Evolutionary conservation across 371 early-diverging fungal species (phyloP), one percentile per base, ranked within the genome.

Genomic region (Haplosporangium sp.): DNA sequence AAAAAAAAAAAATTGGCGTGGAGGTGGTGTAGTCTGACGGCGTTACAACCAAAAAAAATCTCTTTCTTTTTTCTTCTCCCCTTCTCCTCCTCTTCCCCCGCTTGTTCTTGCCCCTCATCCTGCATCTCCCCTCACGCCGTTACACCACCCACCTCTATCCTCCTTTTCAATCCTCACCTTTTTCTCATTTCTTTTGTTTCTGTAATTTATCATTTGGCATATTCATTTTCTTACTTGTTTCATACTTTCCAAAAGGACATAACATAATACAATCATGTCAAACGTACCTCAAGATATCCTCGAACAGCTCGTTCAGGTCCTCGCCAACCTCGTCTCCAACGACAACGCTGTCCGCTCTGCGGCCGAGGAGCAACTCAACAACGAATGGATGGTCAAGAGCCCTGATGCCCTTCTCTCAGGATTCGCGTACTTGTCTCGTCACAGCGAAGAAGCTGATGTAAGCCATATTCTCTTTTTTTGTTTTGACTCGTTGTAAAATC

Each of bases 291-390:
- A 86, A 63, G 90, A 90, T 55, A 80, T 86, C 51, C 82, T 89
- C 66, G 79, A 83, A 64, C 90, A 90, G 79, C 81, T 90, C 57
- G 81, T 86, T 51, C 85, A 87, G 51, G 83, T 90, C 57, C 73
- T 90, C 66, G 82, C 84, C 40, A 89, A 84, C 59, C 84, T 90
- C 65, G 82, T 84, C 37, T 89, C 90, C n/a, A 64, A 83, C 67
- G 88, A 90, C 59, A 90, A 90, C 55, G 74, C 81, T 63, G 73
- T 83, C 62, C 89, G 95, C 71, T 84, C 90, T 41, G 84, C 84
- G 40, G 93, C 94, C 41, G 95, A 95, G 82, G 80, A 86, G 43
- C 86, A 89, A 69, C 85, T 95, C 51, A 89, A 92, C 77, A 84
- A 89, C 41, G 86, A 90, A 64, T 94, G 92, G 92, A 86, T 89